Evolutionary conservation across 1,139 yeast species (phyloP).

Genomic region (Scheffersomyces segobiensis): DNA sequence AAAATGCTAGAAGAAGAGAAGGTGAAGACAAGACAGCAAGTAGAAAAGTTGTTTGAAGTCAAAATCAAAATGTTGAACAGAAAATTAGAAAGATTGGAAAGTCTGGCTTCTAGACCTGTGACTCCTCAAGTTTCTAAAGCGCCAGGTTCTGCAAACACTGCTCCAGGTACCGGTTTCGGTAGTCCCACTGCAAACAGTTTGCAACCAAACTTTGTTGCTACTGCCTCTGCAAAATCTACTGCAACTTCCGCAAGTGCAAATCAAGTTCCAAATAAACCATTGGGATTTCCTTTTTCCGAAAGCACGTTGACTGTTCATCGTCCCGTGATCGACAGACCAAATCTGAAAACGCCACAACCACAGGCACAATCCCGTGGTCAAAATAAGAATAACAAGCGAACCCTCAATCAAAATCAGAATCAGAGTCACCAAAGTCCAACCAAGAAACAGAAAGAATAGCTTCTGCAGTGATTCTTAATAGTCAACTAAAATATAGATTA

Average conservation of each 20-base stretch:
- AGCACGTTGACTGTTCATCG: slow-evolving; percentile 34
- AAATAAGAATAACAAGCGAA: background rate
- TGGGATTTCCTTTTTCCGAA: slow-evolving; percentile 29
- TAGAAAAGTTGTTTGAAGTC: slow-evolving; percentile 43
- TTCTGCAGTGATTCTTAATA: background rate
- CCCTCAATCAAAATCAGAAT: background rate
- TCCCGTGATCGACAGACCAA: slow-evolving; percentile 21
- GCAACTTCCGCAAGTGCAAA: background rate
- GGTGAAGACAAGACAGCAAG: slow-evolving; percentile 28
- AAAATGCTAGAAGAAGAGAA: slow-evolving; percentile 33
- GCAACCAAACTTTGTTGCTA: background rate
- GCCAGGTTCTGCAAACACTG: slow-evolving; percentile 2
- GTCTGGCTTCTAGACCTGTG: background rate
- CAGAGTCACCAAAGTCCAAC: background rate
- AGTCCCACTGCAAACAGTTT: background rate
- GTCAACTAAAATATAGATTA: too few species aligned
- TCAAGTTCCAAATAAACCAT: slow-evolving; percentile 6
- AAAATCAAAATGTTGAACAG: slow-evolving; percentile 46
- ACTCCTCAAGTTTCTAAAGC: background rate
- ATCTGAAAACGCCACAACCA: background rate
- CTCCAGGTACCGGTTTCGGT: background rate
- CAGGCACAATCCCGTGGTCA: background rate
- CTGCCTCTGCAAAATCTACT: background rate
- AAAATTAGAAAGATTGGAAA: slow-evolving; percentile 38
- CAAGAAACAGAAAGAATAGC: background rate